Conservation (phyloP, 2,329 filamentous ascomycete species). For the Apiospora malaysiana region DNA sequence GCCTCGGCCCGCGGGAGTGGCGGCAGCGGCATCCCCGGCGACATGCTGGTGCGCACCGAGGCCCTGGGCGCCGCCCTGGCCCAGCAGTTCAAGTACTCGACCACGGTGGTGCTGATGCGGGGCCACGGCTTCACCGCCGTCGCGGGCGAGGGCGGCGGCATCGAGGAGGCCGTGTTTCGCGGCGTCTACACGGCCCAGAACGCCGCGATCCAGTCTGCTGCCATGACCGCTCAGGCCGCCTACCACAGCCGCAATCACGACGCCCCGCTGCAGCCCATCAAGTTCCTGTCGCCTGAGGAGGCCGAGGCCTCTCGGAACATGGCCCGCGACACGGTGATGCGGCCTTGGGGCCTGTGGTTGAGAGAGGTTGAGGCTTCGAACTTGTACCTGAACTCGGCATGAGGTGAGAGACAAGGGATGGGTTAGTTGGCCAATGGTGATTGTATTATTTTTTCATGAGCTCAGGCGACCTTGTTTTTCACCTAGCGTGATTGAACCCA, state of each 20-base stretch:
- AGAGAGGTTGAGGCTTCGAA: constrained; percentile 13
- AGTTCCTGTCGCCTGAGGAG: constrained; percentile 8
- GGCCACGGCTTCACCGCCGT: constrained; percentile 14
- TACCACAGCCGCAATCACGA: constrained; percentile 1
- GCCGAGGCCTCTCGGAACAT: not conserved
- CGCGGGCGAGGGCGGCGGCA: not conserved
- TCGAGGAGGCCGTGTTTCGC: constrained; percentile 11
- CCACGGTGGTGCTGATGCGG: constrained; percentile 7
- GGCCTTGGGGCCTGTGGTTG: constrained; percentile 13
- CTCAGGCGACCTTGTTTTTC: not conserved
- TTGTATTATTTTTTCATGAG: not conserved
- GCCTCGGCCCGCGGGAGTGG: not conserved
- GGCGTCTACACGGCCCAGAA: constrained; percentile 18
- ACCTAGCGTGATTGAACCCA: not conserved
- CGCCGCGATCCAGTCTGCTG: not conserved
- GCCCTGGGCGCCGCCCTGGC: constrained; percentile 1
- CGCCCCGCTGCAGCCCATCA: constrained; percentile 4
- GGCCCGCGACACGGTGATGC: constrained; percentile 8
- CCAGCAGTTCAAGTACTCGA: not conserved
- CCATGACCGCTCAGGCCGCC: not conserved
- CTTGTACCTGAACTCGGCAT: constrained; percentile 8
- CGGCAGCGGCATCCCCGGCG: not conserved
- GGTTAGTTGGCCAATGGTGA: not conserved
- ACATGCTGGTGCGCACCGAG: constrained; percentile 12
- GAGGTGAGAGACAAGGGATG: not conserved